Conservation (phyloP, 192 early-diverging fungal species). For the Jimgerdemannia flammicorona region DNA sequence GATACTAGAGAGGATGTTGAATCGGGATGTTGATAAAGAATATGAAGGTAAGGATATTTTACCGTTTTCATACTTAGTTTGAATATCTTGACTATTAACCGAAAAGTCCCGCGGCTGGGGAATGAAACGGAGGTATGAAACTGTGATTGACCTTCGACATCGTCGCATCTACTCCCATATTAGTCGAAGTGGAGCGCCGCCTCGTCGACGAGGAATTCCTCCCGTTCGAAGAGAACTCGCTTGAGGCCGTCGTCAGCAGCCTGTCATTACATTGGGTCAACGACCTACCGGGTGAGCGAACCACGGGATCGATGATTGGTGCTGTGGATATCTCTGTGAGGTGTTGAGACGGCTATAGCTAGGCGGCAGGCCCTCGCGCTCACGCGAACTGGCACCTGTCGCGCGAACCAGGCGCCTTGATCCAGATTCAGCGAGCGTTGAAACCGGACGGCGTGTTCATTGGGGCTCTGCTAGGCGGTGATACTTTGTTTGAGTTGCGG, state of each 20-base stretch:
- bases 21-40: slow-evolving; percentile 35
- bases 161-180: background rate
- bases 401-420: slow-evolving; percentile 53
- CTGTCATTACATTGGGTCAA: slow-evolving; percentile 95
- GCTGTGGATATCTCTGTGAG: too few relatives aligned
- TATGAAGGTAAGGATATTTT: slow-evolving; percentile 35
- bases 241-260: slow-evolving; percentile 87
- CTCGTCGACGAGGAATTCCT: slow-evolving; percentile 84
- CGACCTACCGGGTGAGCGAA: slow-evolving; percentile 71
- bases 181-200: slow-evolving; percentile 70
- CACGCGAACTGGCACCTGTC: background rate
- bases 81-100: too few relatives aligned
- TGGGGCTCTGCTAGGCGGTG: slow-evolving; percentile 91
- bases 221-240: slow-evolving; percentile 75
- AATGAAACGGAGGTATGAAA: background rate
- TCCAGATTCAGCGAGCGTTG: slow-evolving; percentile 74
- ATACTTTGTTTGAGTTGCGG: slow-evolving; percentile 93
- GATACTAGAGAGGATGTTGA: slow-evolving; percentile 18
- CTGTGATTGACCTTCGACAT: background rate
- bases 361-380: too few relatives aligned
- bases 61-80: too few relatives aligned
- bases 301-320: background rate
- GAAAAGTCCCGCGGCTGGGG: background rate
- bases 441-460: slow-evolving; percentile 94
- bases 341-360: too few relatives aligned